Conservation (phyloP, 2,329 filamentous ascomycete genomes). For the Cordyceps farinosa region DNA sequence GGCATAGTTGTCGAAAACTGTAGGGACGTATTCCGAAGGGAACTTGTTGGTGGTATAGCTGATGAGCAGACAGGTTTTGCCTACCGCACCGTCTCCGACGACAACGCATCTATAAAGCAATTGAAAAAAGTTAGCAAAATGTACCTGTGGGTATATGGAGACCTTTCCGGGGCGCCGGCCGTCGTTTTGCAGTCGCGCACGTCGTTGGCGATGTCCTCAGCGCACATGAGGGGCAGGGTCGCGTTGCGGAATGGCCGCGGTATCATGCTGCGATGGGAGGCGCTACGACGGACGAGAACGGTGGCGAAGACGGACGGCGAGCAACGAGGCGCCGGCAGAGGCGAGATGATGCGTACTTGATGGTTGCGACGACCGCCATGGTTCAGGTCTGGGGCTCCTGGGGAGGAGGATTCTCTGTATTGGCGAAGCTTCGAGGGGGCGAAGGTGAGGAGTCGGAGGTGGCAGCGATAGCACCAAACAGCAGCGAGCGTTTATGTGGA, state of each 20-base stretch:
- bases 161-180: background rate
- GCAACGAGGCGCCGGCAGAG: slow-evolving; percentile 17
- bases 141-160: background rate
- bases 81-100: slow-evolving; percentile 97
- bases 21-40: slow-evolving; percentile 98
- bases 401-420: slow-evolving; percentile 29
- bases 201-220: background rate
- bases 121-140: slow-evolving; percentile 15
- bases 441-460: slow-evolving; percentile 17
- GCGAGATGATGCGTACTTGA: slow-evolving; percentile 49
- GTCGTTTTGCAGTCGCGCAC: background rate
- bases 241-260: slow-evolving; percentile 12
- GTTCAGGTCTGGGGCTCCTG: slow-evolving; percentile 37
- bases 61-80: slow-evolving; percentile 98
- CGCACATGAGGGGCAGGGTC: slow-evolving; percentile 15
- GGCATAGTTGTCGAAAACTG: slow-evolving; percentile 99
- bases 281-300: background rate
- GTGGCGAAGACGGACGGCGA: slow-evolving; percentile 11
- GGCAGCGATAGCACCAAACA: slow-evolving; percentile 9
- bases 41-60: slow-evolving; percentile 99
- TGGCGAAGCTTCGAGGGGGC: slow-evolving; percentile 15
- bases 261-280: slow-evolving; percentile 19
- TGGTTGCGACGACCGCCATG: slow-evolving; percentile 61
- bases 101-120: slow-evolving; percentile 76
- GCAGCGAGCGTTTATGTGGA: background rate